Evolutionary conservation across 257 asterid genomes (phyloP).

Genomic region (Striga asiatica): DNA sequence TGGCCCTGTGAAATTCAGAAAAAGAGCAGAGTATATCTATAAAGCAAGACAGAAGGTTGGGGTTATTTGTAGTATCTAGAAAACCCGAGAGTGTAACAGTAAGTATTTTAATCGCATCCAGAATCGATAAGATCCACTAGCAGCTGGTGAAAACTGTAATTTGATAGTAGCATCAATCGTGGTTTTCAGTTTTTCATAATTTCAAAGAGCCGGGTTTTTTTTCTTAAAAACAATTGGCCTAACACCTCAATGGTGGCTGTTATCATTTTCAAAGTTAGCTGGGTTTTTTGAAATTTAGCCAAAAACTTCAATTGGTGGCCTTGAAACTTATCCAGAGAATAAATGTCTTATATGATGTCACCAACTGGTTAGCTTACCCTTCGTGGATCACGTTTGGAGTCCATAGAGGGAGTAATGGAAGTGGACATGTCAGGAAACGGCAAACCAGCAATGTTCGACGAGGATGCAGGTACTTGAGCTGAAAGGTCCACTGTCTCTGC

Average conservation of each 20-base stretch:
- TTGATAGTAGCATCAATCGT: too few species aligned
- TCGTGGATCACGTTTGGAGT: constrained; percentile 92
- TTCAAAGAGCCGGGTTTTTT: too few species aligned
- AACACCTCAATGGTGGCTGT: neutral
- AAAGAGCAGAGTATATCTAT: too few species aligned
- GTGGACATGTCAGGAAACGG: constrained; percentile 39
- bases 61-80: neutral
- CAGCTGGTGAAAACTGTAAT: neutral
- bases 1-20: neutral
- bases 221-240: too few species aligned
- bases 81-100: neutral
- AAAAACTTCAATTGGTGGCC: neutral
- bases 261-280: neutral
- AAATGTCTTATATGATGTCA: constrained; percentile 6
- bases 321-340: neutral
- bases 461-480: constrained; percentile 37
- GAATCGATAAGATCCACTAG: neutral
- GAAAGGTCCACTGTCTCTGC: constrained; percentile 28
- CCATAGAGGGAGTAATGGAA: constrained; percentile 40
- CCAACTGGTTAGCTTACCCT: constrained; percentile 49
- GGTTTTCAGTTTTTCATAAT: too few species aligned
- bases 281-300: neutral
- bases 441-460: constrained; percentile 25
- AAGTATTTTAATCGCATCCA: neutral
- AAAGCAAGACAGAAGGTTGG: neutral